Percentiles rank a stretch among this genome's conserved stretches.
These are phyloP conservation scores for Apiospora hydei DNA, from an alignment of 2,329 filamentous ascomycete genomes.

Conservation along the genomic window DNA sequence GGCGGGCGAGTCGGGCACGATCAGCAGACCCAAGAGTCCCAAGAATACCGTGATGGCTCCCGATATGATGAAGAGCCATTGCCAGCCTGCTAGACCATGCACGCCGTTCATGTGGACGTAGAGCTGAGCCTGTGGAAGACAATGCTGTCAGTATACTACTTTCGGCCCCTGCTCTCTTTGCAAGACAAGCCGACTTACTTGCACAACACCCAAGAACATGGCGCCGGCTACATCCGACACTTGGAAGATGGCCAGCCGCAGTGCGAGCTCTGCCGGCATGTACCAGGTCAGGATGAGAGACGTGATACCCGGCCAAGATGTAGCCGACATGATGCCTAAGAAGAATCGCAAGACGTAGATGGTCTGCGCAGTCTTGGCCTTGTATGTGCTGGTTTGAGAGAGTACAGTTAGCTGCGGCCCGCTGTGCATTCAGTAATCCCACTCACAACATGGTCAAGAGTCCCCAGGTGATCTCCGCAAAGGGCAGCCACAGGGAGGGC, in stretches of 20 bases:
- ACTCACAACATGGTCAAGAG: conserved; percentile 31
- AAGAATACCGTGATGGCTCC: conserved; percentile 51
- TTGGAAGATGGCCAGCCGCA: conserved; percentile 52
- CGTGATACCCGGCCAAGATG: too few relatives aligned
- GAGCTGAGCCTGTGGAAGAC: neutral
- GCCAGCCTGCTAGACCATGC: conserved; percentile 51
- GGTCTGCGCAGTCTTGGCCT: neutral
- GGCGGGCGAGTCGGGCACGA: conserved; percentile 42
- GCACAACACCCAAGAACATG: conserved; percentile 54
- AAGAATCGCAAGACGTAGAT: conserved; percentile 47
- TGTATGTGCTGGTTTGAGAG: neutral
- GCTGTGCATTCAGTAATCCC: neutral
- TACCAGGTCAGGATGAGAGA: conserved; percentile 59
- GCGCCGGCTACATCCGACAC: conserved; percentile 51
- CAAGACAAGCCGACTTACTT: conserved; percentile 39
- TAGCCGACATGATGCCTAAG: conserved; percentile 45
- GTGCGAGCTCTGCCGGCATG: conserved; percentile 49
- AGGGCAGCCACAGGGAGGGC: conserved; percentile 35
- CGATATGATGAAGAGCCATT: conserved; percentile 55
- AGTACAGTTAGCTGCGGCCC: too few relatives aligned
- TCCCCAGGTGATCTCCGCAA: conserved; percentile 50
- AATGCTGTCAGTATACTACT: neutral
- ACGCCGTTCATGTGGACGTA: conserved; percentile 47
- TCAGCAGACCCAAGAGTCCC: conserved; percentile 48
- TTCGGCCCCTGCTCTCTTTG: conserved; percentile 43